phyloP scores from a whole-genome alignment of 306 rosid genomes.

The Gastrolobium villosum region DNA sequence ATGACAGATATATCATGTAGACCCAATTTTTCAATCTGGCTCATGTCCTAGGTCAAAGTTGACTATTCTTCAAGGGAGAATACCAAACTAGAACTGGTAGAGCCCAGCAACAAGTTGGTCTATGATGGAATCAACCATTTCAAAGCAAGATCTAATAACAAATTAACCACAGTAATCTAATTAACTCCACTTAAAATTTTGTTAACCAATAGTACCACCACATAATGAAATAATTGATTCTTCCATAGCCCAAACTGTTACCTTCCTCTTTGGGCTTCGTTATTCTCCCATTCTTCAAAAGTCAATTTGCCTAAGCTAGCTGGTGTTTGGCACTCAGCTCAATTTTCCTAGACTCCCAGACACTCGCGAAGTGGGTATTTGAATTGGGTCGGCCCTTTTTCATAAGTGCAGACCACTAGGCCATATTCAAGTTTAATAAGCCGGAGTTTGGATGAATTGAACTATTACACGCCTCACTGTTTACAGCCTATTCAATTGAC shows the following conservation, averaged over 20 bases:
- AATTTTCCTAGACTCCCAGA: not conserved
- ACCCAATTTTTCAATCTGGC: not conserved
- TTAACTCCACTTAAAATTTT: slow-evolving; percentile 7
- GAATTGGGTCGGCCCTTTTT: too few relatives aligned
- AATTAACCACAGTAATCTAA: not conserved
- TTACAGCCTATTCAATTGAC: slow-evolving; percentile 7
- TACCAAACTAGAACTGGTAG: not conserved
- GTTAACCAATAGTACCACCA: not conserved
- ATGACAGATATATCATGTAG: not conserved
- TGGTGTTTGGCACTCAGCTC: slow-evolving; percentile 1
- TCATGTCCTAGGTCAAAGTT: not conserved
- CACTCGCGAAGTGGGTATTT: too few relatives aligned
- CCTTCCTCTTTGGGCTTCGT: not conserved
- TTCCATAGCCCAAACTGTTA: not conserved
- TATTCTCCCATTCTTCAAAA: slow-evolving; percentile 7
- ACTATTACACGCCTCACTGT: not conserved
- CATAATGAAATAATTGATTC: not conserved
- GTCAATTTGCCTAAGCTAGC: slow-evolving; percentile 8
- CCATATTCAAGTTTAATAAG: not conserved
- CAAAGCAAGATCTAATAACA: not conserved
- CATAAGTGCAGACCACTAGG: not conserved
- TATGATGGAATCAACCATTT: not conserved
- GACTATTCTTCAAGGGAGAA: not conserved
- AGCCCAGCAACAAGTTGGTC: not conserved
- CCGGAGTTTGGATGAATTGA: slow-evolving; percentile 14